phyloP scores from a whole-genome alignment of 805 yeast genomes.

The Monosporozyma yasuniensis region DNA sequence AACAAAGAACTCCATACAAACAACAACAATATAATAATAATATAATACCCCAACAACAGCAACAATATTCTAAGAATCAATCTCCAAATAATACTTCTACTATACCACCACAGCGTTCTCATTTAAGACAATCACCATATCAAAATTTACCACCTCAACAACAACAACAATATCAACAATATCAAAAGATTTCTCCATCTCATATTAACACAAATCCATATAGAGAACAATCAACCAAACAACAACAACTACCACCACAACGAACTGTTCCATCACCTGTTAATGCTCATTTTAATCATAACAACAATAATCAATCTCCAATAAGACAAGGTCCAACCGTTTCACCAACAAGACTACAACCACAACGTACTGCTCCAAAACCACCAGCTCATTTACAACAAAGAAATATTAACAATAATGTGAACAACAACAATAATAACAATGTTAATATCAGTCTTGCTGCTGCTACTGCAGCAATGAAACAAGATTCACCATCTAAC shows the following conservation, averaged over 20 bases:
- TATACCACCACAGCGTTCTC: constrained; percentile 3
- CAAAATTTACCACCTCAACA: constrained; percentile 1
- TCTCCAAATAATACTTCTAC: constrained; percentile 5
- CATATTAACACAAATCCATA: not conserved
- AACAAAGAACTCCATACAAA: not conserved
- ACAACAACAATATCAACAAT: not conserved
- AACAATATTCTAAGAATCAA: constrained; percentile 3
- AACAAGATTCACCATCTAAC: constrained; percentile 8
- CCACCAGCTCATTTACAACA: constrained; percentile 10
- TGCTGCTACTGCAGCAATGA: constrained; percentile 32
- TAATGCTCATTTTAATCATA: constrained; percentile 13
- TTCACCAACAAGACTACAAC: constrained; percentile 17
- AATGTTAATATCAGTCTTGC: constrained; percentile 24
- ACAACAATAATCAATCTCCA: constrained; percentile 9
- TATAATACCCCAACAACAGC: not conserved
- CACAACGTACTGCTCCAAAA: constrained; percentile 20
- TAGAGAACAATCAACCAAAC: constrained; percentile 2
- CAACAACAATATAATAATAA: constrained; percentile 1
- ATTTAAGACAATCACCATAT: constrained; percentile 2
- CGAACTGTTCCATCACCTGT: constrained; percentile 1
- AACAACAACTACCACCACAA: constrained; percentile 2
- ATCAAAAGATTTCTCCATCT: constrained; percentile 1
- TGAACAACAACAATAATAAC: constrained; percentile 1
- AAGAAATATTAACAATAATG: not conserved
- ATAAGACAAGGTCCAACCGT: not conserved